A percentile compares a stretch with the other conserved stretches of the same genome.
These are phyloP conservation scores for Xanthoconium purpureum DNA, from an alignment of 768 basidiomycete genomes.

Conservation along the genomic window DNA sequence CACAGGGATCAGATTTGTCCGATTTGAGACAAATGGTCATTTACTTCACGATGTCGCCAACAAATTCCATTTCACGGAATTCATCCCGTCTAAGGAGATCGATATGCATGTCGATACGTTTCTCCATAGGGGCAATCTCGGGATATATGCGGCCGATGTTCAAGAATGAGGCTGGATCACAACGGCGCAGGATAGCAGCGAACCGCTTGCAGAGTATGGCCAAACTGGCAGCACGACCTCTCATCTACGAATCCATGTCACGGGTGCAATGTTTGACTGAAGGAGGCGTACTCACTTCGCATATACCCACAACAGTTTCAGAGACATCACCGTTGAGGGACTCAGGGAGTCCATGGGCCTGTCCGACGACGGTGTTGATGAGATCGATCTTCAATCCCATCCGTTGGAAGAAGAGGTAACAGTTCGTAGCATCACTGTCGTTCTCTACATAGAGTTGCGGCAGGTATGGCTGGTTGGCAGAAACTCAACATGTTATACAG, in stretches of 20 bases:
- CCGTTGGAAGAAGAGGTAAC: conserved; percentile 91
- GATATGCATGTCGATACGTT: conserved; percentile 88
- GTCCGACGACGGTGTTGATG: conserved; percentile 77
- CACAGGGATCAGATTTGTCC: not conserved
- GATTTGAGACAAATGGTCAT: conserved; percentile 25
- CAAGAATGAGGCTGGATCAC: conserved; percentile 83
- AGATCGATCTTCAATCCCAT: conserved; percentile 84
- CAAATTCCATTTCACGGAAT: conserved; percentile 92
- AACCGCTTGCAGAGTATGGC: conserved; percentile 88
- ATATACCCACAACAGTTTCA: conserved; percentile 88
- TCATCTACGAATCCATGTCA: conserved; percentile 50
- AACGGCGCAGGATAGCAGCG: conserved; percentile 74
- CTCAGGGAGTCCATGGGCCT: conserved; percentile 80
- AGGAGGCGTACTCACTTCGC: conserved; percentile 59
- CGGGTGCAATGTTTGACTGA: not conserved
- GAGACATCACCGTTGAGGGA: conserved; percentile 79
- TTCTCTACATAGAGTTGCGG: conserved; percentile 87
- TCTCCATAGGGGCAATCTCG: conserved; percentile 87
- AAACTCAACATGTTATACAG: conserved; percentile 1
- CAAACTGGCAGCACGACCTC: conserved; percentile 76
- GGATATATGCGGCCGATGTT: conserved; percentile 77
- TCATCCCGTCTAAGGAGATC: conserved; percentile 82
- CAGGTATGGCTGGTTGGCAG: conserved; percentile 68
- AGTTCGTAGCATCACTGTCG: conserved; percentile 84
- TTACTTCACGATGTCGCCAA: conserved; percentile 83